phyloP scores from a whole-genome alignment of 345 rosid genomes.

The Linum usitatissimum region DNA sequence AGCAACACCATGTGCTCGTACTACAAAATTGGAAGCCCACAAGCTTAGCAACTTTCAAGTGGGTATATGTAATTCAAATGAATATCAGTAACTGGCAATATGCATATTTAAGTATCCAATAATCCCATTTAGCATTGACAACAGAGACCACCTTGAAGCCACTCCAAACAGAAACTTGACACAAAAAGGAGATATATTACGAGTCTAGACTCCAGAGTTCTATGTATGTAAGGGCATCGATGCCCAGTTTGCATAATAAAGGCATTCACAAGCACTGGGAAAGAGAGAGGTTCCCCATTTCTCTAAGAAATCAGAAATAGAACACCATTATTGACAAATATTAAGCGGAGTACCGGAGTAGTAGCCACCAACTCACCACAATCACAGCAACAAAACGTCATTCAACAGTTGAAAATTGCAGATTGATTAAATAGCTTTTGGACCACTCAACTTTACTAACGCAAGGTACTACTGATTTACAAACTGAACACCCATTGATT shows the following conservation, averaged over 20 bases:
- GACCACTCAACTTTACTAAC: neutral
- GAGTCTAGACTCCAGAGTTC: neutral
- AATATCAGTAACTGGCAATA: neutral
- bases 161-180: neutral
- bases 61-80: neutral
- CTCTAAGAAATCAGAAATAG: neutral
- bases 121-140: no score
- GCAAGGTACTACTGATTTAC: neutral
- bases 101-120: no score
- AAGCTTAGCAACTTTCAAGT: neutral
- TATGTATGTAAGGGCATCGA: neutral
- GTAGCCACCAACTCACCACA: neutral
- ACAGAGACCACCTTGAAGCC: neutral
- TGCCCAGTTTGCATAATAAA: neutral
- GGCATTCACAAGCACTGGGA: neutral
- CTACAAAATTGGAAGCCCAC: slow-evolving; percentile 21
- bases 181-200: neutral
- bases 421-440: neutral
- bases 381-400: neutral
- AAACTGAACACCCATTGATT: neutral
- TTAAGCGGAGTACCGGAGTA: neutral
- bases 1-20: slow-evolving; percentile 67
- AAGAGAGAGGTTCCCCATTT: neutral
- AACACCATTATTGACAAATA: neutral
- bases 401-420: neutral